These are phyloP conservation scores for Cladophialophora exuberans DNA, from an alignment of 2,329 filamentous ascomycete genomes.

Conservation along the genomic window DNA sequence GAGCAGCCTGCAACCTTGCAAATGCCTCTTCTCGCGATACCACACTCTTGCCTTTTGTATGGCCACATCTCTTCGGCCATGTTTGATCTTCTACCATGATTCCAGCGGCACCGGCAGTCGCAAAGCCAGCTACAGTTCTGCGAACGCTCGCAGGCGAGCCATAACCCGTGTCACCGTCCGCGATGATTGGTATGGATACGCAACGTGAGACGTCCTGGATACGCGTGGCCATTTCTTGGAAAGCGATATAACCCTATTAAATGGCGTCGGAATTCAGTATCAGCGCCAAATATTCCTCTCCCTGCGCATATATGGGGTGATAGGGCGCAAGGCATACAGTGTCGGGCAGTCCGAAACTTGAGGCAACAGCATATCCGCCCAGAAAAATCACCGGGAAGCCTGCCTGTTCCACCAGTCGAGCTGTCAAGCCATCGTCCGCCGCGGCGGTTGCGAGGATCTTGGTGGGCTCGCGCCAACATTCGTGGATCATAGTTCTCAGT, in stretches of 20 bases:
- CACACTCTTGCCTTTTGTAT: conserved; percentile 53
- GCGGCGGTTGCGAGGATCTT: conserved; percentile 52
- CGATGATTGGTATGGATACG: conserved; percentile 47
- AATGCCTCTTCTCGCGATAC: conserved; percentile 51
- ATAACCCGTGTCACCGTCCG: conserved; percentile 54
- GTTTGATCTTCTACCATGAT: conserved; percentile 54
- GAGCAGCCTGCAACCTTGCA: conserved; percentile 51
- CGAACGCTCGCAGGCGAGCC: conserved; percentile 53
- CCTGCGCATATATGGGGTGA: no score
- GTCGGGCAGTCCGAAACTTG: conserved; percentile 48
- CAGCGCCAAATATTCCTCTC: no score
- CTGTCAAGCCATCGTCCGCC: conserved; percentile 50
- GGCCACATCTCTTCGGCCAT: conserved; percentile 54
- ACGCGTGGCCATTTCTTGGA: conserved; percentile 51
- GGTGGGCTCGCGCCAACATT: conserved; percentile 44
- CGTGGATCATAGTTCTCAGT: conserved; percentile 45
- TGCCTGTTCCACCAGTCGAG: conserved; percentile 50
- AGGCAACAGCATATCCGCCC: conserved; percentile 48
- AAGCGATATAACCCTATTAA: conserved; percentile 55
- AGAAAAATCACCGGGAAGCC: conserved; percentile 53
- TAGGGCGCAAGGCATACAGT: no score
- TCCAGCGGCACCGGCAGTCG: conserved; percentile 44
- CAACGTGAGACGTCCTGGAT: conserved; percentile 48
- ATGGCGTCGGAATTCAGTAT: no score
- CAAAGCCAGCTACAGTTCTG: conserved; percentile 50